Evolutionary conservation across 306 rosid genomes (phyloP).

Genomic region (Sphenostylis stenocarpa): DNA sequence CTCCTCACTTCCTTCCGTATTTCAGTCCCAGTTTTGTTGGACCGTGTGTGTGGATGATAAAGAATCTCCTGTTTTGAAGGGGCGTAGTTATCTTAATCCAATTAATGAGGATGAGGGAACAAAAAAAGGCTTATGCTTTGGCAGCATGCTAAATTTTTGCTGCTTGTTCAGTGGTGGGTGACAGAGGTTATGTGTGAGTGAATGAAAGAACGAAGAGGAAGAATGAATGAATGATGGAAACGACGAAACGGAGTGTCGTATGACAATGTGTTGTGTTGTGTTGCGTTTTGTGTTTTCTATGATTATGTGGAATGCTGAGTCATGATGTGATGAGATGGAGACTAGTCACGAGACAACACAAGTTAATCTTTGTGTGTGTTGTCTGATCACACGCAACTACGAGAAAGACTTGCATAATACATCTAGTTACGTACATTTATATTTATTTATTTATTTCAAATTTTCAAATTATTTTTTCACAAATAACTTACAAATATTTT

Average conservation of each 20-base stretch:
- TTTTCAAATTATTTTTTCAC: too few species aligned
- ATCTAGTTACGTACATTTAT: too few species aligned
- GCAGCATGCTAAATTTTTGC: neutral
- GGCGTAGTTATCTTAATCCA: neutral
- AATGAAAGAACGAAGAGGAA: neutral
- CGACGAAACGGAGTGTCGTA: neutral
- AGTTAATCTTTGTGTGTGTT: too few species aligned
- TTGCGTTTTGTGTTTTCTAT: conserved; percentile 29
- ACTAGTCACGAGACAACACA: too few species aligned
- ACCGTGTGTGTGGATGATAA: conserved; percentile 5
- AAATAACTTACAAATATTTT: too few species aligned
- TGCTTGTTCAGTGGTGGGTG: neutral
- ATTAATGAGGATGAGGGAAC: neutral
- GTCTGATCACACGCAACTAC: too few species aligned
- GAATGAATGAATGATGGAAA: neutral
- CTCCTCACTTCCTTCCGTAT: neutral
- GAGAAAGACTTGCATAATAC: too few species aligned
- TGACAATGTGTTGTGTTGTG: neutral
- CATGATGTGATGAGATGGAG: too few species aligned
- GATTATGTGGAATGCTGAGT: conserved; percentile 22
- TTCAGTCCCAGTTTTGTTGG: neutral
- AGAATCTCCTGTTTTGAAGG: neutral
- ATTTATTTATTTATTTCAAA: too few species aligned
- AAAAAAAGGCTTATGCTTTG: neutral
- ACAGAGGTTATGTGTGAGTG: neutral